Conservation (phyloP, 2,329 filamentous ascomycete genomes). For the Calonectria fujianensis region DNA sequence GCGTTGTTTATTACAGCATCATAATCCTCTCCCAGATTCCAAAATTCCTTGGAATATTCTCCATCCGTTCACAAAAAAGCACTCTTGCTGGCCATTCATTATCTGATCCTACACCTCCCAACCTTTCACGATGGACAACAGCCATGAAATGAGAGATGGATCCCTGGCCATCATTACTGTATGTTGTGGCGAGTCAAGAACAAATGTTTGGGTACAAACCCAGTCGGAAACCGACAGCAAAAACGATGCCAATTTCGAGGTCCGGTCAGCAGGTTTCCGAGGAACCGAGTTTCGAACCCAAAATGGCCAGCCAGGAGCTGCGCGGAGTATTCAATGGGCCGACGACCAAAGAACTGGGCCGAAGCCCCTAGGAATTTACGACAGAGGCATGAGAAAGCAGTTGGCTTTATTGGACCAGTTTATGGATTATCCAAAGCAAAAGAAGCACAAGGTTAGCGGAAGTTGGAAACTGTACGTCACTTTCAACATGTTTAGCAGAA, state of each 20-base stretch:
- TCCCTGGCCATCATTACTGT: neutral
- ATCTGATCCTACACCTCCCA: neutral
- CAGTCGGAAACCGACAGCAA: neutral
- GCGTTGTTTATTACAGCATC: neutral
- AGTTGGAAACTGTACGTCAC: neutral
- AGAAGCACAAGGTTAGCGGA: no score
- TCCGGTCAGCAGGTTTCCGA: neutral
- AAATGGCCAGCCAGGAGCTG: neutral
- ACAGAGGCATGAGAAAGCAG: neutral
- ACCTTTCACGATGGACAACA: neutral
- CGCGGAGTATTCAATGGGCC: neutral
- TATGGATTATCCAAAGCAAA: neutral
- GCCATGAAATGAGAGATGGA: neutral
- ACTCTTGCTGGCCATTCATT: no score
- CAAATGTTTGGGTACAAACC: neutral
- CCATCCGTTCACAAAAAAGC: neutral
- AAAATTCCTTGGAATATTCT: neutral
- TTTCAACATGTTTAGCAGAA: no score
- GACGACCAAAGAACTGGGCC: constrained; percentile 9
- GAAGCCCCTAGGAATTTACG: constrained; percentile 1
- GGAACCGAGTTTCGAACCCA: neutral
- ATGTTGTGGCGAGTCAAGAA: neutral
- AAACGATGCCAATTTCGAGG: neutral
- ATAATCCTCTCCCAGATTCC: neutral
- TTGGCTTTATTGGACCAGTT: neutral